Conservation (phyloP, 2,329 filamentous ascomycete species). For the Thielaviopsis punctulata region DNA sequence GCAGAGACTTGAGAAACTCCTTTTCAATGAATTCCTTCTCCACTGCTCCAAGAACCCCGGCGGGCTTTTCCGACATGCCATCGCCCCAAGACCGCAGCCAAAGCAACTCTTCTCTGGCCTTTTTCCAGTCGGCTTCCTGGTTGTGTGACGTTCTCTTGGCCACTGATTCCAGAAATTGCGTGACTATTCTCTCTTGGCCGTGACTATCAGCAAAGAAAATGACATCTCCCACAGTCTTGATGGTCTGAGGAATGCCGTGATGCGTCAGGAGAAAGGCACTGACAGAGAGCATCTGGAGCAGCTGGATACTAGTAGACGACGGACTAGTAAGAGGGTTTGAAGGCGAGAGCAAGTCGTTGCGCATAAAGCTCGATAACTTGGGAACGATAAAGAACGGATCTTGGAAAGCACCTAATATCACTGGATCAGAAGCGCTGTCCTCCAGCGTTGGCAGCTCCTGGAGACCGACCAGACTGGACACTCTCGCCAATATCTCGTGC, state of each 20-base stretch:
- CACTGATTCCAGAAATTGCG: slow-evolving; percentile 39
- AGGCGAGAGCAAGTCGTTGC: slow-evolving; percentile 15
- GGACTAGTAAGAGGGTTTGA: slow-evolving; percentile 5
- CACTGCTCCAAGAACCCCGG: slow-evolving; percentile 47
- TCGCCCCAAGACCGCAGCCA: slow-evolving; percentile 62
- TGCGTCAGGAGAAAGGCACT: slow-evolving; percentile 40
- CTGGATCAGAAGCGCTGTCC: slow-evolving; percentile 12
- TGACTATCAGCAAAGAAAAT: slow-evolving; percentile 43
- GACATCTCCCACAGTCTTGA: slow-evolving; percentile 42
- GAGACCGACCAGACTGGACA: slow-evolving; percentile 34
- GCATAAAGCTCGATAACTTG: slow-evolving; percentile 19
- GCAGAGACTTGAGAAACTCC: slow-evolving; percentile 51
- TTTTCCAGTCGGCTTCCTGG: slow-evolving; percentile 47
- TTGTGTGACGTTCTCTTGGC: slow-evolving; percentile 32
- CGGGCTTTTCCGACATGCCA: slow-evolving; percentile 25
- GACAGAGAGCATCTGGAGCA: slow-evolving; percentile 26
- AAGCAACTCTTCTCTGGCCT: slow-evolving; percentile 44
- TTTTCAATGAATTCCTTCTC: slow-evolving; percentile 45
- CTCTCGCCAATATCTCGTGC: slow-evolving; percentile 11
- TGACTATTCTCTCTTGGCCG: slow-evolving; percentile 45
- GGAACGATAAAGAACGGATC: slow-evolving; percentile 13
- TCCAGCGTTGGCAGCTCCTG: slow-evolving; percentile 37
- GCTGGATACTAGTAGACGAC: slow-evolving; percentile 2
- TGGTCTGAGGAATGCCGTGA: slow-evolving; percentile 30
- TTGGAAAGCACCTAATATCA: slow-evolving; percentile 13